Percentiles rank a stretch among this genome's conserved stretches.
phyloP scores from a whole-genome alignment of 1,139 yeast genomes.

The Blastobotrys ciferrii region DNA sequence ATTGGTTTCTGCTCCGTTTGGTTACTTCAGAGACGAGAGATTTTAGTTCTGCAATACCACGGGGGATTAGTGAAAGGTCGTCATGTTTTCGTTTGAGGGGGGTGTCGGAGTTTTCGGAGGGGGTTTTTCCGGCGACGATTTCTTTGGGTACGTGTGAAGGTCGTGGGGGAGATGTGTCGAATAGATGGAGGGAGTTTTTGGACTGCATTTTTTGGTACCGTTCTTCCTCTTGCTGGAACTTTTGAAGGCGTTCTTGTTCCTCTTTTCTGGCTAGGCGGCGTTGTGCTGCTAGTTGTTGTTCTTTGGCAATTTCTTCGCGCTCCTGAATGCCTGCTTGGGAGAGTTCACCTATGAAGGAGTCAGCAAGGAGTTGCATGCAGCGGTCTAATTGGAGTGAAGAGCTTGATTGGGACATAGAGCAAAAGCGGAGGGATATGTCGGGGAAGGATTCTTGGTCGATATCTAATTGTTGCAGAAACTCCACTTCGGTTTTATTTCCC shows the following conservation, averaged over 20 bases:
- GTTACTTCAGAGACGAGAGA: conserved; percentile 5
- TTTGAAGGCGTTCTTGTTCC: conserved; percentile 6
- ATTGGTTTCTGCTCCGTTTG: conserved; percentile 8
- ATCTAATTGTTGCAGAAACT: background rate
- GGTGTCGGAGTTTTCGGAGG: background rate
- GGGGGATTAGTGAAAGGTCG: background rate
- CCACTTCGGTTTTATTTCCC: conserved; percentile 7
- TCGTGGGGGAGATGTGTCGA: background rate
- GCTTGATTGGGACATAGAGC: background rate
- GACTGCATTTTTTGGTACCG: conserved; percentile 8
- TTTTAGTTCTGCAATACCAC: conserved; percentile 6
- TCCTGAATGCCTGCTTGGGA: conserved; percentile 11
- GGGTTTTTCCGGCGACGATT: background rate
- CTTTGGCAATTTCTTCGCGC: conserved; percentile 8
- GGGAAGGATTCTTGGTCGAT: background rate
- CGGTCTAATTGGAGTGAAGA: background rate
- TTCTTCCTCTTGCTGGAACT: conserved; percentile 7
- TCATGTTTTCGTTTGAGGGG: conserved; percentile 9
- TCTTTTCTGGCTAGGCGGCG: conserved; percentile 3
- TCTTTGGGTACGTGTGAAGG: background rate
- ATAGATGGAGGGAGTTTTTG: conserved; percentile 11
- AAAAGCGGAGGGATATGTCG: background rate
- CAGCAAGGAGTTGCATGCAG: conserved; percentile 6
- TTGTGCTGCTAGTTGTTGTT: conserved; percentile 13
- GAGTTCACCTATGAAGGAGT: conserved; percentile 7